Evolutionary conservation across 2,329 filamentous ascomycete genomes (phyloP).

Genomic region (Phialemoniopsis sp.): DNA sequence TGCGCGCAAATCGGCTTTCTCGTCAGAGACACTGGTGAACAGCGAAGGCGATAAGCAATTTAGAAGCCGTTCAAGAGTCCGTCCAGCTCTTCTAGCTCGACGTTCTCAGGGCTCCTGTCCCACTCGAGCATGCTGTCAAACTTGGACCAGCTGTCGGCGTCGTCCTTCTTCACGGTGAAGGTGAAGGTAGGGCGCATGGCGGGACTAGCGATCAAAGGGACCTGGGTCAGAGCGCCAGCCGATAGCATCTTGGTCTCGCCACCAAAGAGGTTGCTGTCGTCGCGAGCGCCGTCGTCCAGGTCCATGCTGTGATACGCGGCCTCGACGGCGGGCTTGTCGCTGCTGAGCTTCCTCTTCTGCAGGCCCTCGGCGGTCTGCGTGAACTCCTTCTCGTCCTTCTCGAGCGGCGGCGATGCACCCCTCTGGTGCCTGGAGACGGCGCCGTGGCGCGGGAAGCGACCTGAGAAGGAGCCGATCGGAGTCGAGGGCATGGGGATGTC

Average conservation of each 20-base stretch:
- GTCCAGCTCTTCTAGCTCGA: slow-evolving; percentile 92
- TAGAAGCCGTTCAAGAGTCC: slow-evolving; percentile 75
- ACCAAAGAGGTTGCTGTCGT: slow-evolving; percentile 50
- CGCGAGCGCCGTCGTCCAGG: slow-evolving; percentile 37
- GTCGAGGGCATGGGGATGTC: slow-evolving; percentile 55
- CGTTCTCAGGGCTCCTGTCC: slow-evolving; percentile 76
- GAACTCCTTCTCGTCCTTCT: slow-evolving; percentile 95
- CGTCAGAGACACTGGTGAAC: too few relatives aligned
- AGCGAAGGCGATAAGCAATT: slow-evolving; percentile 12
- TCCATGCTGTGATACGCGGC: slow-evolving; percentile 21
- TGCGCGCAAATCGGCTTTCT: too few relatives aligned
- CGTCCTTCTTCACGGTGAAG: slow-evolving; percentile 34
- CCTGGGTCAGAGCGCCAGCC: slow-evolving; percentile 11
- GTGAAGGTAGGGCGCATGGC: slow-evolving; percentile 47
- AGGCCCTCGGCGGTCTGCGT: slow-evolving; percentile 90
- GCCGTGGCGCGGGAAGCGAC: slow-evolving; percentile 29
- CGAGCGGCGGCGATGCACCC: slow-evolving; percentile 81
- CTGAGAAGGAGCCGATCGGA: slow-evolving; percentile 61
- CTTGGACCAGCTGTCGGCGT: slow-evolving; percentile 38
- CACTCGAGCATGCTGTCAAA: slow-evolving; percentile 45
- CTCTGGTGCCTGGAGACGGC: slow-evolving; percentile 56
- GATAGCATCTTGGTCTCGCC: slow-evolving; percentile 27
- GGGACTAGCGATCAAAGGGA: slow-evolving; percentile 47
- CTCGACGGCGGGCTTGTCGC: slow-evolving; percentile 26
- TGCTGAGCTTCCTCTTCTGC: slow-evolving; percentile 58